Percentiles rank a stretch among this genome's conserved stretches.
These are phyloP conservation scores for Kazachstania sp. DNA, from an alignment of 1,139 yeast genomes.

Conservation along the genomic window DNA sequence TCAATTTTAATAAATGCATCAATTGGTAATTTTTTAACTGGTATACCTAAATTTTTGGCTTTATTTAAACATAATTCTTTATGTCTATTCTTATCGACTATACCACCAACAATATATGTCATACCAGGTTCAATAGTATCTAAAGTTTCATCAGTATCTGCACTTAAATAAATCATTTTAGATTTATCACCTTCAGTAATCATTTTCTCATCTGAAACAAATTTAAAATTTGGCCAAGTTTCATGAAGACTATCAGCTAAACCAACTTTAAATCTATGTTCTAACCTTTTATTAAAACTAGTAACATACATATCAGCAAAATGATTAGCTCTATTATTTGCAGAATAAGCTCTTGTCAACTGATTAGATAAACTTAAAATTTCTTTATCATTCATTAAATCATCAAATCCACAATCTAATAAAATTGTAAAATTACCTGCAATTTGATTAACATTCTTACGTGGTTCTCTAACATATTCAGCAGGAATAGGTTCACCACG, in stretches of 20 bases:
- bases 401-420: conserved; percentile 86
- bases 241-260: conserved; percentile 47
- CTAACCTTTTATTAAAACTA: conserved; percentile 58
- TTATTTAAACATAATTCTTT: conserved; percentile 73
- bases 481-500: conserved; percentile 34
- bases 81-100: conserved; percentile 91
- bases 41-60: conserved; percentile 64
- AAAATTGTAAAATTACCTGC: conserved; percentile 47
- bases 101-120: conserved; percentile 88
- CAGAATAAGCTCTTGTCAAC: conserved; percentile 72
- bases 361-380: conserved; percentile 71
- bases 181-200: conserved; percentile 32
- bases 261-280: conserved; percentile 57
- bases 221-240: conserved; percentile 58
- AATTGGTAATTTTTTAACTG: conserved; percentile 77
- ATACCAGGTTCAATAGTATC: conserved; percentile 53
- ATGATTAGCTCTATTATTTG: conserved; percentile 54
- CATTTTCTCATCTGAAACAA: conserved; percentile 40
- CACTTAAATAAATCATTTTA: conserved; percentile 63
- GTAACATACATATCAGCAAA: conserved; percentile 56
- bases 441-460: conserved; percentile 36
- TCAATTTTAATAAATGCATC: conserved; percentile 74
- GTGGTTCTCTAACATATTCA: conserved; percentile 28
- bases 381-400: conserved; percentile 75
- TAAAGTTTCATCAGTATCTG: conserved; percentile 71